Evolutionary conservation across 2,329 filamentous ascomycete genomes (phyloP), one percentile per base, ranked within the genome.

Genomic region (Ramularia endophylla): DNA sequence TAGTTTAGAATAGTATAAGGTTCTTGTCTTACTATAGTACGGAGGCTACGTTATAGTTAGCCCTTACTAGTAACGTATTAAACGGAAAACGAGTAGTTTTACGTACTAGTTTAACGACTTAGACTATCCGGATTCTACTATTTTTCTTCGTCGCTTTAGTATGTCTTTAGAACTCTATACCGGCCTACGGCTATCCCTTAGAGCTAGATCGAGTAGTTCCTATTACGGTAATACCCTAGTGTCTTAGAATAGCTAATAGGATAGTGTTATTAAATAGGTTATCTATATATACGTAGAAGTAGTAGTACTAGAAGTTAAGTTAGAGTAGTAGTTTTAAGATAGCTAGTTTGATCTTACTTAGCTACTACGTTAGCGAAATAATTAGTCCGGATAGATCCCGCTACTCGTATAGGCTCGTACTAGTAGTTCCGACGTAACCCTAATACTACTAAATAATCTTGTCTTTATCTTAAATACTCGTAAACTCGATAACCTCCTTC

Each of bases 281-380:
- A 18, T 34, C 32, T 34, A 34, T 34, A 34, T 15, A 34, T 9
- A 34, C 16, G 16, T 34, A 34, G 32, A 16, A 34, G 16, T 4
- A 34, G 12, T 16, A 19, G 6, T 6, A 16, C 4, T 11, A 4
- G 12, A 34, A 34, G 32, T 12, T 9, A 16, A 34, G 32, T 18
- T 16, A 16, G 12, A 34, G 32, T 16, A 34, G 12, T 4, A 34
- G 16, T 12, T 18, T 18, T 4, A 34, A 16, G 13, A 20, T 16
- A 7, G 32, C 32, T n/a, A 17, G 7, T n/a, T 6, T 6, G 5
- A 20, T 35, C 15, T 18, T 17, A 15, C 19, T 35, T 17, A 19
- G 32, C 8, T 15, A 17, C 16, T 35, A 8, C 8, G 32, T 35
- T 6, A 25, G 22, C 22, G 22, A 25, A 6, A 25, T 11, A 11